phyloP scores from a whole-genome alignment of 176 grass and related monocot species.

The Hordeum vulgare region MorexV3_pseudomolecules_assembly NC_058520.1:57361974-57362473 shows the following conservation, averaged over 20 bases:
- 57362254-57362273: neutral
- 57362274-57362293: conserved; percentile 83
- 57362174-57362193: conserved; percentile 65
- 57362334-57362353: conserved; percentile 31
- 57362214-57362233: neutral
- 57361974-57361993: conserved; percentile 55
- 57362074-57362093: neutral
- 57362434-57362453: conserved; percentile 38
- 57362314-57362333: conserved; percentile 59
- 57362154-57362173: conserved; percentile 23
- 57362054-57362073: neutral
- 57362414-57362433: conserved; percentile 49
- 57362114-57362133: conserved; percentile 25
- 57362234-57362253: neutral
- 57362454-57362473: conserved; percentile 67
- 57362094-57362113: neutral
- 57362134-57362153: conserved; percentile 47
- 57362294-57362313: conserved; percentile 63
- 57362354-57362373: neutral
- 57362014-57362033: conserved; percentile 45
- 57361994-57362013: conserved; percentile 39
- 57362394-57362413: neutral
- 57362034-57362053: conserved; percentile 44
- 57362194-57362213: conserved; percentile 17
- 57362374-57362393: neutral